Conservation (phyloP, 345 rosid genomes). For the Hypericum androsaemum region DNA sequence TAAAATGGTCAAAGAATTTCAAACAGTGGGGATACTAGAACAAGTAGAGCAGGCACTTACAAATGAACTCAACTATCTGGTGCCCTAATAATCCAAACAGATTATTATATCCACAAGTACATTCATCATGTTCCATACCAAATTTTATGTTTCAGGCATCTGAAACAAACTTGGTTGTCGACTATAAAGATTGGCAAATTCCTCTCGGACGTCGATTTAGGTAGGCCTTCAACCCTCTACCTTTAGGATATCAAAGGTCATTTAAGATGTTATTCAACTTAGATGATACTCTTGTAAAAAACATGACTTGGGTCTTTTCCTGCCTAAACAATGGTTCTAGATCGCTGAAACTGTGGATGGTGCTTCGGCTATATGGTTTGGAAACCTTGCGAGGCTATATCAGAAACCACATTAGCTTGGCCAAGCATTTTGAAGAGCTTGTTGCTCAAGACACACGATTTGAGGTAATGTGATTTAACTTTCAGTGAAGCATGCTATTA, state of each 20-base stretch:
- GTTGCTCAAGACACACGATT: constrained; percentile 53
- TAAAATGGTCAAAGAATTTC: too few relatives aligned
- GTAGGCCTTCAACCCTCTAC: constrained; percentile 26
- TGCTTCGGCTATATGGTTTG: constrained; percentile 67
- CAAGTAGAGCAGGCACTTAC: too few relatives aligned
- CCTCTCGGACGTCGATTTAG: constrained; percentile 95
- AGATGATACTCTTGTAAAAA: too few relatives aligned
- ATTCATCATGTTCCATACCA: neutral
- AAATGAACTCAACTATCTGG: too few relatives aligned
- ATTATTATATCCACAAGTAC: too few relatives aligned
- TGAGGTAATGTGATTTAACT: constrained; percentile 40
- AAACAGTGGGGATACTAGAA: too few relatives aligned
- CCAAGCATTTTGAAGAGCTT: constrained; percentile 51
- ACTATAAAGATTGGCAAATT: constrained; percentile 94
- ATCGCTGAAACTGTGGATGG: constrained; percentile 92
- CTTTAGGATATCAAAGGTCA: constrained; percentile 1
- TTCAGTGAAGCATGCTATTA: too few relatives aligned
- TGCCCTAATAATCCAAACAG: too few relatives aligned
- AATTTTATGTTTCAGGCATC: constrained; percentile 41
- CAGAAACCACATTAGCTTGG: constrained; percentile 73
- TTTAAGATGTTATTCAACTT: constrained; percentile 3
- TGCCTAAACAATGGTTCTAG: constrained; percentile 22
- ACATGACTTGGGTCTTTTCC: neutral
- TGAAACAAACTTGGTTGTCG: constrained; percentile 71
- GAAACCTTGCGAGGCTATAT: constrained; percentile 55